Conservation (phyloP, 225 moss, liverwort and hornwort species). For the Asterella californica region DNA sequence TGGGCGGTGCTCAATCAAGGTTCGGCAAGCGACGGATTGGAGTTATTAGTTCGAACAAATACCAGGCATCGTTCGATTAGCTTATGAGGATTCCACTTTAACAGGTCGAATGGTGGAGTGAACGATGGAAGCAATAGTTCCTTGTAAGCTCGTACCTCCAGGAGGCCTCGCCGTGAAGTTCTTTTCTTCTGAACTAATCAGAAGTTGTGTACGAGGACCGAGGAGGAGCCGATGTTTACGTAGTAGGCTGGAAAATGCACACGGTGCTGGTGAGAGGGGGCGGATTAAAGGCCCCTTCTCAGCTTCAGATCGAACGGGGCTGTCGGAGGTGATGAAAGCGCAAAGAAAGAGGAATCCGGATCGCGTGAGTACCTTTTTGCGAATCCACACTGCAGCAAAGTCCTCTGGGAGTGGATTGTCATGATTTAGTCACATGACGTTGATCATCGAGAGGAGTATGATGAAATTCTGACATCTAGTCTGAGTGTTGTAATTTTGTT, state of each 20-base stretch:
- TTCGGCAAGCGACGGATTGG: too few relatives aligned
- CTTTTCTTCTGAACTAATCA: neutral
- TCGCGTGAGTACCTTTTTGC: slow-evolving; percentile 1
- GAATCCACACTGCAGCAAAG: neutral
- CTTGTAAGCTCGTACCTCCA: neutral
- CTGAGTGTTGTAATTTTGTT: neutral
- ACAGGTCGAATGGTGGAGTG: neutral
- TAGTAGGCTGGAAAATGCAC: neutral
- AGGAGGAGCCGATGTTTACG: neutral
- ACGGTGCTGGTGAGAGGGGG: neutral
- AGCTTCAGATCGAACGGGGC: neutral
- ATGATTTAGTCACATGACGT: neutral
- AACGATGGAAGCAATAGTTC: neutral
- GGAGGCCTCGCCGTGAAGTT: neutral
- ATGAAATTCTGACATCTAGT: neutral
- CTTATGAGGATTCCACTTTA: too few relatives aligned
- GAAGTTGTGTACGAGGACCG: too few relatives aligned
- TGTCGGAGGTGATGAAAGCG: neutral
- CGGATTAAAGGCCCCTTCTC: neutral
- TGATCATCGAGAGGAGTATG: neutral
- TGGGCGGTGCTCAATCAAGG: too few relatives aligned
- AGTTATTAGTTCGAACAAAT: too few relatives aligned
- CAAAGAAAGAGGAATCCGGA: neutral
- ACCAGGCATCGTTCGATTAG: too few relatives aligned
- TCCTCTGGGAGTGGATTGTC: neutral